Evolutionary conservation across 306 rosid species (phyloP).

Genomic region (Castanopsis chinensis): DNA sequence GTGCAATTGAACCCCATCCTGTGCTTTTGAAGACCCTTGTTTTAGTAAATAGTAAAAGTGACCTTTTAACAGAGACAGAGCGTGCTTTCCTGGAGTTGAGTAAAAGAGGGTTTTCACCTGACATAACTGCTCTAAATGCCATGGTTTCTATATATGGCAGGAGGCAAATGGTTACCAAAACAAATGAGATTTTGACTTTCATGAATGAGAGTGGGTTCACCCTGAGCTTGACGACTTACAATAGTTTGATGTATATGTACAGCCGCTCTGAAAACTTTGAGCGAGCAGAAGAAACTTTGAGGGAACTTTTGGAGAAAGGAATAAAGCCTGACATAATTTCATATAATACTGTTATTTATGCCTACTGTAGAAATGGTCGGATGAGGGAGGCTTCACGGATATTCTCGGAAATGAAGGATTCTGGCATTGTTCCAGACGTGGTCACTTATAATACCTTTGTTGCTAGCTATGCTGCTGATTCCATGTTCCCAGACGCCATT

Average conservation of each 20-base stretch:
- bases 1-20: conserved; percentile 53
- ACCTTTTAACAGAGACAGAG: conserved; percentile 77
- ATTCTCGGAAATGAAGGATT: conserved; percentile 69
- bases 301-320: conserved; percentile 66
- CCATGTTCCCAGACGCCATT: conserved; percentile 72
- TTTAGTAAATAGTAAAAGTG: conserved; percentile 73
- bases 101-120: conserved; percentile 62
- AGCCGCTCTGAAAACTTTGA: conserved; percentile 72
- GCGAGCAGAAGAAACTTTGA: conserved; percentile 66
- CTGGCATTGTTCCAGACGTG: conserved; percentile 71
- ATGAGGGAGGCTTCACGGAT: conserved; percentile 81
- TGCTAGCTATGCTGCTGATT: conserved; percentile 72
- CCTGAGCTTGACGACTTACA: conserved; percentile 88
- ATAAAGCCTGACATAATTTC: conserved; percentile 79
- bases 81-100: conserved; percentile 66
- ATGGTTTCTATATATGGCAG: conserved; percentile 91
- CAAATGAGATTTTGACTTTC: conserved; percentile 69
- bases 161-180: conserved; percentile 71
- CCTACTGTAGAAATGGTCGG: conserved; percentile 77
- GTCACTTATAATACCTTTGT: conserved; percentile 82
- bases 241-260: conserved; percentile 84
- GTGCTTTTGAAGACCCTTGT: conserved; percentile 92
- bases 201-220: conserved; percentile 72
- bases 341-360: conserved; percentile 74
- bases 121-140: conserved; percentile 74